Evolutionary conservation across 805 yeast genomes (phyloP).

Genomic region (Brettanomyces naardenensis): DNA sequence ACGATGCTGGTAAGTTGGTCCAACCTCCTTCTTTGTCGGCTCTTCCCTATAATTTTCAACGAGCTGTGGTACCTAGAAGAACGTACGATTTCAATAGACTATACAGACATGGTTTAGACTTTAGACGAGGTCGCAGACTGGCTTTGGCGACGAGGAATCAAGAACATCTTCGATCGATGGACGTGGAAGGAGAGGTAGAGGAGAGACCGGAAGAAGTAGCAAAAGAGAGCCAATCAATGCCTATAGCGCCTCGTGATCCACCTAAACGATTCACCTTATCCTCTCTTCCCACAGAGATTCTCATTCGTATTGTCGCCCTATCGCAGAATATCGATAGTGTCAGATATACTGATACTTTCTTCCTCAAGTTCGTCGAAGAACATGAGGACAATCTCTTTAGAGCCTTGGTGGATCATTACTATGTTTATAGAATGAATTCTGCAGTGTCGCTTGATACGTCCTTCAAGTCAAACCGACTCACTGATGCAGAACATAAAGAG

Average conservation of each 20-base stretch:
- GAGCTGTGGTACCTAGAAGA: not conserved
- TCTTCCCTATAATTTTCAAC: not conserved
- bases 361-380: conserved; percentile 7
- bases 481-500: not conserved
- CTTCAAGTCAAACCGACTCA: not conserved
- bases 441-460: not conserved
- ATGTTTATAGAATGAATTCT: not conserved
- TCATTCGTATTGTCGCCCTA: conserved; percentile 9
- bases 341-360: conserved; percentile 3
- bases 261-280: not conserved
- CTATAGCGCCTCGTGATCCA: no score
- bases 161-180: not conserved
- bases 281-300: conserved; percentile 10
- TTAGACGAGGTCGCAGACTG: not conserved
- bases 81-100: not conserved
- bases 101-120: not conserved
- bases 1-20: not conserved
- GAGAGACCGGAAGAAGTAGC: not conserved
- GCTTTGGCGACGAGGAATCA: no score
- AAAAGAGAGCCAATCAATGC: no score
- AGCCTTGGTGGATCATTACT: not conserved
- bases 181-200: not conserved
- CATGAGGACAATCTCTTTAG: conserved; percentile 4
- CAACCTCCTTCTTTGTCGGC: not conserved
- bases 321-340: conserved; percentile 7